Evolutionary conservation across 495 filamentous ascomycete species (phyloP), one percentile per base, ranked within the genome.

Genomic region (Penicillium macrosclerotiorum): DNA sequence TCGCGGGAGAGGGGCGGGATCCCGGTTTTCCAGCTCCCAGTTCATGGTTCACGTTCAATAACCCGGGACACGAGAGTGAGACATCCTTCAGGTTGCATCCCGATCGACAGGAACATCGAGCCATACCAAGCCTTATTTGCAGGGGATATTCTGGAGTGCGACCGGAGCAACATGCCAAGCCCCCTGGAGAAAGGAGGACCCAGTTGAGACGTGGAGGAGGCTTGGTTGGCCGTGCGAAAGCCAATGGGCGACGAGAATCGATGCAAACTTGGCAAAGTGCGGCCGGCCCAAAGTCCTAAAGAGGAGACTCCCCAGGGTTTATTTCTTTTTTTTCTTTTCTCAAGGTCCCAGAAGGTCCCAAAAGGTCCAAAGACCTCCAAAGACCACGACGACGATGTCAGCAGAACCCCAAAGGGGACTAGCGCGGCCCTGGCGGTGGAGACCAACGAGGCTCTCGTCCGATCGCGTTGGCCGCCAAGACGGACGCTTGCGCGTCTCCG

Each of bases 401-500:
- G 41, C 37, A 30, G 24, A 18, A 9, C 45, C 39, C 19, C 13
- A 63, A 13, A 34, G 31, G 6, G 25, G 25, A 27, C 5, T 5
- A 27, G 5, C 5, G 25, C 5, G 25, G 11, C 6, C 6, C 6
- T n/a, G 12, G 44, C 6, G 19, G 49, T 63, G 60, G 60, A 40
- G 23, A 42, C n/a, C 8, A 22, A 43, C 43, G 51, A 60, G 51
- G 49, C 55, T 64, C 61, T 65, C 61, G 65, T 58, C 64, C 63
- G 60, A 72, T 70, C 67, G 55, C 49, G 54, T 52, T 16, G 49
- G 42, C 33, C 55, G 66, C 68, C 70, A 73, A 72, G 70, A 68
- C 65, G 62, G 56, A 64, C 54, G 68, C 68, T 73, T 73, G 69
- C 69, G 69, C 63, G 69, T 70, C 69, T 70, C 69, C 66, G 52